These are phyloP conservation scores for Pseudotsuga menziesii DNA, from an alignment of 75 land plant species.

Conservation along the genomic window DNA sequence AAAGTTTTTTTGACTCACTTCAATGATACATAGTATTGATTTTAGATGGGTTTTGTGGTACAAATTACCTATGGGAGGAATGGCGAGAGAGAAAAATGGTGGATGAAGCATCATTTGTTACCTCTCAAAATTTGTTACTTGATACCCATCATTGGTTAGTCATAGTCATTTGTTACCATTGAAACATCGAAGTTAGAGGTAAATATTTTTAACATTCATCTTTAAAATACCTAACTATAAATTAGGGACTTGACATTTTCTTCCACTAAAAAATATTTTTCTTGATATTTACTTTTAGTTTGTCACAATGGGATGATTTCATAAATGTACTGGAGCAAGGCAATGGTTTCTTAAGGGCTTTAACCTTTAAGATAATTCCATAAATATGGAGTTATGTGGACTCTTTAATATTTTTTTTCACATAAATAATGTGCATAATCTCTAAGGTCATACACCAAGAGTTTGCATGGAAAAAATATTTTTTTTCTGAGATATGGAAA, in stretches of 20 bases:
- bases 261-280: too few species aligned
- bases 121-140: too few species aligned
- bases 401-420: too few species aligned
- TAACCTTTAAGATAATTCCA: not conserved
- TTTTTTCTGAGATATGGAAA: slow-evolving; percentile 70
- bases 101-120: slow-evolving; percentile 18
- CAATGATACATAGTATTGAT: too few species aligned
- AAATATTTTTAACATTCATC: too few species aligned
- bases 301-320: not conserved
- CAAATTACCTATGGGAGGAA: slow-evolving; percentile 67
- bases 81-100: slow-evolving; percentile 55
- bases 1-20: not conserved
- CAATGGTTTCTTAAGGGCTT: not conserved
- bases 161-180: too few species aligned
- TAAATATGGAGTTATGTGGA: too few species aligned
- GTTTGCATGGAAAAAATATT: not conserved
- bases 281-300: not conserved
- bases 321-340: not conserved
- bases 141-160: too few species aligned
- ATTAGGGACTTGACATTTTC: too few species aligned
- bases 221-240: too few species aligned
- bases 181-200: too few species aligned
- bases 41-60: too few species aligned
- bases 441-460: slow-evolving; percentile 4
- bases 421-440: not conserved